Conservation (phyloP, 164 flowering plant species). For the Liriodendron chinense region DNA sequence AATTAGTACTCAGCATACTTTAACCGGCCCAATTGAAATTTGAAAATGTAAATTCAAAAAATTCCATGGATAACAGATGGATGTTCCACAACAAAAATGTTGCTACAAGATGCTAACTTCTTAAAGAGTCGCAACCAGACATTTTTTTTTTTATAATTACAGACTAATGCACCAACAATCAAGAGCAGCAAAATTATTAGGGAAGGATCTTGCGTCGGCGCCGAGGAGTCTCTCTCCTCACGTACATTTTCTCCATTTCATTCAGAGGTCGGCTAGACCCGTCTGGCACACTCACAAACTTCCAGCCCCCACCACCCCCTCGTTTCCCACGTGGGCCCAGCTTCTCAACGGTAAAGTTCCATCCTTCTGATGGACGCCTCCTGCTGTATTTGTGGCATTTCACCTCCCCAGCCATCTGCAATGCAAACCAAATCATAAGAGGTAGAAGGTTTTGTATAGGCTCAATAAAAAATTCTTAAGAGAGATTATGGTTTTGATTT, state of each 20-base stretch:
- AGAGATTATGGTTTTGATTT: too few species aligned
- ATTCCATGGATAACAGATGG: neutral
- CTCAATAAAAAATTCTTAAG: neutral
- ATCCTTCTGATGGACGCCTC: conserved; percentile 69
- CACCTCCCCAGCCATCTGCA: conserved; percentile 84
- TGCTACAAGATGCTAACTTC: neutral
- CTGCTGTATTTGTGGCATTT: conserved; percentile 82
- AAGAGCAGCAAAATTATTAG: conserved; percentile 9
- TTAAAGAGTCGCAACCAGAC: neutral
- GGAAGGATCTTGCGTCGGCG: conserved; percentile 65
- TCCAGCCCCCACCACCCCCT: conserved; percentile 90
- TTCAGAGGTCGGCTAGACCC: conserved; percentile 85
- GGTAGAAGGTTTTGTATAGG: neutral
- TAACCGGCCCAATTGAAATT: neutral
- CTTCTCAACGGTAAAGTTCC: conserved; percentile 85
- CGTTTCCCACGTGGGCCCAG: conserved; percentile 74
- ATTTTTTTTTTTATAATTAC: neutral
- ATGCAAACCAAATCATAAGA: neutral
- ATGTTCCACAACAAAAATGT: neutral
- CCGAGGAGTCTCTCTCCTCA: conserved; percentile 72
- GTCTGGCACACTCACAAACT: conserved; percentile 79
- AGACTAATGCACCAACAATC: neutral
- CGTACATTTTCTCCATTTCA: conserved; percentile 82
- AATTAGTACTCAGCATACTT: neutral
- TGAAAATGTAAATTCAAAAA: neutral